Base-by-base conservation (phyloP, 2,329 filamentous ascomycete genomes). In the Monosporascus sp. region DNA sequence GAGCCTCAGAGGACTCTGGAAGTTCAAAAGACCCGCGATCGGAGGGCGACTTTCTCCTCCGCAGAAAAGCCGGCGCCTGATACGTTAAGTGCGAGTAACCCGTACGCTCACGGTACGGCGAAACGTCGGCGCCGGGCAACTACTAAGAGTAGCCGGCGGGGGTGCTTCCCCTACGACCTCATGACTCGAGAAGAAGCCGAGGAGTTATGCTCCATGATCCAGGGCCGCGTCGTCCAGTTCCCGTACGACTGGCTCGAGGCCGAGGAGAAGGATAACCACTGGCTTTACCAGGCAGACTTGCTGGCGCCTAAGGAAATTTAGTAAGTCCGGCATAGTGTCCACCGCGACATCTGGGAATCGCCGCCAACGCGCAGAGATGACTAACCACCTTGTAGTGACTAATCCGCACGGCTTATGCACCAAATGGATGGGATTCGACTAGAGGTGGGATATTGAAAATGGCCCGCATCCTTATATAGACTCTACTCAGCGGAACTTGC, bases 241-340 rank as follows among this genome's bases (percentile, higher is more conserved):
- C 94, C 94, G 6, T 96, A 97, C 71, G 91, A 99, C 65, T 99
- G 95, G 91, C 82, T 96, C 51, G 82, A 88, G 63, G 88, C 87
- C 52, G 94, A 97, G 73, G 94, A 97, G 75, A 84, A 86, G 65
- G 92, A 91, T 60, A 90, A 91, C 53, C 96, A 97, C 68, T 99
- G 94, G 94, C 81, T 97, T 58, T 97, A 96, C 73, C 91, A 93
- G 67, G 90, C 97, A 52, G 94, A 99, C 70, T 88, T 95, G 70
- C 87, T 99, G 68, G 95, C 94, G 63, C 94, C 94, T 53, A 78
- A 99, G 72, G 91, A 97, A 74, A 97, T 99, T 65, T 99, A 99
- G 89, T 91, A 79, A 86, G 88, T 80, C 14, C 17, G 11, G 31
- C 31, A 35, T 5, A 2, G 5, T 35, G 14, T 35, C 31, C 31